Conservation (phyloP, 495 filamentous ascomycete genomes). For the Aspergillus nanangensis region DNA sequence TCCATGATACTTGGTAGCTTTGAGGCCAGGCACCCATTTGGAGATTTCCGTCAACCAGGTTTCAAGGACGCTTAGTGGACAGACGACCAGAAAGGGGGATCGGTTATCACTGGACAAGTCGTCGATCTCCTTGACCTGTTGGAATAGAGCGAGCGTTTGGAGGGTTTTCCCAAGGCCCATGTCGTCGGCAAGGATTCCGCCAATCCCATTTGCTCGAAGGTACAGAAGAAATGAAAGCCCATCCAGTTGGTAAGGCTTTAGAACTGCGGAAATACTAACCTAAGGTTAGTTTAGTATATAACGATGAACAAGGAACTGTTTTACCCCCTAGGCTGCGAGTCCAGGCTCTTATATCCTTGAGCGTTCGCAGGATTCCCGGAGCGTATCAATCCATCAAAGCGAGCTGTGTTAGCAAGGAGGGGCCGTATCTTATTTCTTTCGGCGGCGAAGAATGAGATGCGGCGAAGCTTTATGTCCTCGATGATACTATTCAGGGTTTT, state of each 20-base stretch:
- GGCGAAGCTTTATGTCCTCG: too few relatives aligned
- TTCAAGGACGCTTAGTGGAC: slow-evolving; percentile 53
- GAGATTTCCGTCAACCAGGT: slow-evolving; percentile 54
- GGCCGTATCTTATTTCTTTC: too few relatives aligned
- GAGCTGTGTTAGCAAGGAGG: too few relatives aligned
- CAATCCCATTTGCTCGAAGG: slow-evolving; percentile 54
- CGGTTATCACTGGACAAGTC: slow-evolving; percentile 19
- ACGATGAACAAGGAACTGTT: neutral
- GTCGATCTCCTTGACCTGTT: slow-evolving; percentile 39
- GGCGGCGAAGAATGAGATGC: too few relatives aligned
- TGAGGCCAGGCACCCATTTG: slow-evolving; percentile 55
- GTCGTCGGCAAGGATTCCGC: slow-evolving; percentile 56
- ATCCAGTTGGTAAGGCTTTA: slow-evolving; percentile 62
- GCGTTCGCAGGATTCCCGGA: too few relatives aligned
- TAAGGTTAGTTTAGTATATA: neutral
- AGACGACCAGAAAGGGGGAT: slow-evolving; percentile 56
- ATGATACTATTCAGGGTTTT: too few relatives aligned
- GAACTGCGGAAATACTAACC: slow-evolving; percentile 32
- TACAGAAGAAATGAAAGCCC: slow-evolving; percentile 59
- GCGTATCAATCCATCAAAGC: too few relatives aligned
- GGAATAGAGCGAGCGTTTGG: slow-evolving; percentile 55
- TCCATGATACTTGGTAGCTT: slow-evolving; percentile 55
- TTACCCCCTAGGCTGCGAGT: neutral
- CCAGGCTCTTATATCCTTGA: too few relatives aligned
- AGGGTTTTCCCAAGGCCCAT: slow-evolving; percentile 65